Conservation (phyloP, 345 rosid genomes). For the Aurinia saxatilis region DNA sequence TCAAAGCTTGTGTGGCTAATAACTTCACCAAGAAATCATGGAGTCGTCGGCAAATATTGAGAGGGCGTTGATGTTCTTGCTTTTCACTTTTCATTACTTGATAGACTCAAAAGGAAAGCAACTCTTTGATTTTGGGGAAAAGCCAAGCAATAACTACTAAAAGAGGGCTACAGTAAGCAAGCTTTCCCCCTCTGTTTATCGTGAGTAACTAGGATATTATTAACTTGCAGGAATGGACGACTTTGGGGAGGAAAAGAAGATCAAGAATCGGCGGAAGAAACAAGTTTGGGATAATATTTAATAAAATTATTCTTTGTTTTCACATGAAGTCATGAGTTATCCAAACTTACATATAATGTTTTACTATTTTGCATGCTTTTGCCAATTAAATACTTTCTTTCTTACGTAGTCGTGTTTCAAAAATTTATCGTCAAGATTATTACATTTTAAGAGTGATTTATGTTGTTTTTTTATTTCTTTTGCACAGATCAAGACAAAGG, state of each 20-base stretch:
- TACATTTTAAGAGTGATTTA: too few species aligned
- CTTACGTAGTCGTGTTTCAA: too few species aligned
- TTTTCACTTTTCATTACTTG: neutral
- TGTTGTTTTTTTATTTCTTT: too few species aligned
- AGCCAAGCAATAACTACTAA: neutral
- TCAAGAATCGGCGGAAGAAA: constrained; percentile 7
- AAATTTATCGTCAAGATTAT: too few species aligned
- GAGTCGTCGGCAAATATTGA: constrained; percentile 2
- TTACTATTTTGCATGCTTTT: too few species aligned
- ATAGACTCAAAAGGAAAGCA: constrained; percentile 9
- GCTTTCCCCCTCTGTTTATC: too few species aligned
- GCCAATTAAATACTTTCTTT: constrained; percentile 8
- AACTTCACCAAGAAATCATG: constrained; percentile 12
- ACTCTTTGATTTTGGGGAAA: neutral
- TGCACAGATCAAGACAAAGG: too few species aligned
- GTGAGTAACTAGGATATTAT: neutral
- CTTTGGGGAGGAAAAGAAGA: neutral
- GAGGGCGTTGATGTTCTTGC: neutral
- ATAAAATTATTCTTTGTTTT: constrained; percentile 12
- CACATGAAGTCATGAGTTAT: neutral
- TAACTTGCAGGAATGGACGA: constrained; percentile 16
- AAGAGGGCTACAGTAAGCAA: too few species aligned
- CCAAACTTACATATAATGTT: neutral
- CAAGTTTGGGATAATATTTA: constrained; percentile 8
- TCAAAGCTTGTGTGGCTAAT: neutral